Conservation (phyloP, 2,329 filamentous ascomycete species). For the Trichoderma sp. region DNA sequence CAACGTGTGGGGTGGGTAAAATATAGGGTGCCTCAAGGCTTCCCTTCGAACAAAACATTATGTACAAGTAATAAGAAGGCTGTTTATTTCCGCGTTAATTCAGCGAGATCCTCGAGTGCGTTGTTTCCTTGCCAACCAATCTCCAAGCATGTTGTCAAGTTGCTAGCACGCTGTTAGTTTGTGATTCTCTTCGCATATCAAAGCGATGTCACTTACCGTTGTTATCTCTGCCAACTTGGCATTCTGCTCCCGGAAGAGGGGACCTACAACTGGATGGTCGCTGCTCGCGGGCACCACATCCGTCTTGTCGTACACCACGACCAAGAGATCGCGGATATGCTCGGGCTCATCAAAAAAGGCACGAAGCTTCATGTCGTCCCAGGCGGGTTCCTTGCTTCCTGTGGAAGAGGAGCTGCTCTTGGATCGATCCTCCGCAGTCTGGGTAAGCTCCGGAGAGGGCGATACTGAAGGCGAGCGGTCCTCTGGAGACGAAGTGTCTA, state of each 20-base stretch:
- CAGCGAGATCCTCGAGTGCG: conserved; percentile 51
- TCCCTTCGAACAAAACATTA: conserved; percentile 4
- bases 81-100: neutral
- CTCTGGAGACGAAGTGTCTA: conserved; percentile 70
- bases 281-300: conserved; percentile 73
- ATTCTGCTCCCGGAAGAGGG: conserved; percentile 83
- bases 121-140: conserved; percentile 74
- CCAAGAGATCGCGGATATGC: conserved; percentile 84
- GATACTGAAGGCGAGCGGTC: conserved; percentile 63
- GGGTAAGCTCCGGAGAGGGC: conserved; percentile 60
- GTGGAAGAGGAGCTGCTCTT: conserved; percentile 40
- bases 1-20: conserved; percentile 10
- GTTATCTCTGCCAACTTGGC: conserved; percentile 84
- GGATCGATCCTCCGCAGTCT: conserved; percentile 41
- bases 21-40: neutral
- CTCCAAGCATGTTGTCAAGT: conserved; percentile 81
- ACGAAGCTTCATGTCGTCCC: conserved; percentile 83
- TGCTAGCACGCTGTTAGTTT: conserved; percentile 49
- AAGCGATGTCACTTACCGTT: conserved; percentile 47
- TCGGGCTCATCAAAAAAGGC: conserved; percentile 88
- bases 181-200: neutral
- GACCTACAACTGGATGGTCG: conserved; percentile 81
- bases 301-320: conserved; percentile 89
- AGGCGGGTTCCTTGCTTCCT: conserved; percentile 50
- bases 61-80: conserved; percentile 10